phyloP scores from a whole-genome alignment of 2,329 filamentous ascomycete species.

The Trichoderma polysporum region DNA sequence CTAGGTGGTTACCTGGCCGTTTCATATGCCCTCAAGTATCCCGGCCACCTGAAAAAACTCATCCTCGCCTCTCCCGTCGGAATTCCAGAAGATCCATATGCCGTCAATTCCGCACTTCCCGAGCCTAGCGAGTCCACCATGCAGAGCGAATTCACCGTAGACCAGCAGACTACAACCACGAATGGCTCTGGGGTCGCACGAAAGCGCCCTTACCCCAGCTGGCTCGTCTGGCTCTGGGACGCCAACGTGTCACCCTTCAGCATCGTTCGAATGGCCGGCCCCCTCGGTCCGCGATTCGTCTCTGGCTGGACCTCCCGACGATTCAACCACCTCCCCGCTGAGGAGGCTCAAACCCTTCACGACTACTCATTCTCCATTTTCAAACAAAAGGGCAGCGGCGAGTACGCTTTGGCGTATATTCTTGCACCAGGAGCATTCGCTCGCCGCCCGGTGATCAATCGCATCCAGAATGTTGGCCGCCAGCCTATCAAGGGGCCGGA shows the following conservation, averaged over 20 bases:
- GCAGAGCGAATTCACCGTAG: conserved; percentile 75
- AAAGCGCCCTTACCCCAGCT: conserved; percentile 68
- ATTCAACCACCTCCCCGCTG: conserved; percentile 80
- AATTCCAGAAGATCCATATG: conserved; percentile 91
- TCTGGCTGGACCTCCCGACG: conserved; percentile 93
- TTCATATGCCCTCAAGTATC: conserved; percentile 95
- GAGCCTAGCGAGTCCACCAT: conserved; percentile 72
- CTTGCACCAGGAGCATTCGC: conserved; percentile 93
- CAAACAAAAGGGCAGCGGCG: conserved; percentile 84
- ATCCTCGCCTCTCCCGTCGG: conserved; percentile 94
- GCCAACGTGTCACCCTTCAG: conserved; percentile 95
- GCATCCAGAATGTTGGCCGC: conserved; percentile 84
- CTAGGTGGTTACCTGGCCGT: conserved; percentile 93
- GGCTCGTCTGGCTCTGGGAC: conserved; percentile 94
- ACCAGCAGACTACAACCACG: conserved; percentile 58
- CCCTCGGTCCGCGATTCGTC: conserved; percentile 85
- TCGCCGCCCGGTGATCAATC: conserved; percentile 78
- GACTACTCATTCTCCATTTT: conserved; percentile 95
- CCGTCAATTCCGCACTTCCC: conserved; percentile 76
- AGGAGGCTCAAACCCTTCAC: conserved; percentile 82
- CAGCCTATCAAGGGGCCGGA: conserved; percentile 49
- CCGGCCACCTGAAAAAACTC: conserved; percentile 89
- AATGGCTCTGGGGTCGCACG: conserved; percentile 40
- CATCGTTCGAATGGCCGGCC: conserved; percentile 82
- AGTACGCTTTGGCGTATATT: conserved; percentile 90